Evolutionary conservation across 257 asterid species (phyloP), one percentile per base, ranked within the genome.

Genomic region (Lithospermum erythrorhizon): DNA sequence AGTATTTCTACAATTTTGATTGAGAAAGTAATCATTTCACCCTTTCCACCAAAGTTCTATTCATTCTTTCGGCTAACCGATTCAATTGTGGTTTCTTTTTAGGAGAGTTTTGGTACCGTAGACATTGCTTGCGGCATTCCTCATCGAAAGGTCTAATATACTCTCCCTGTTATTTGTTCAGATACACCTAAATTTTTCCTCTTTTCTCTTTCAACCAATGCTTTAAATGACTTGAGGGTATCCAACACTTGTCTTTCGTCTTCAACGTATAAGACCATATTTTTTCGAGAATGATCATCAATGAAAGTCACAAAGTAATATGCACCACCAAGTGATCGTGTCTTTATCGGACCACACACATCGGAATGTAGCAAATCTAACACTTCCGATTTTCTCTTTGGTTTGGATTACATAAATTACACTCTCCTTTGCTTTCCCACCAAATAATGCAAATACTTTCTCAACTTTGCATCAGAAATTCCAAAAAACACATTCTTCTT

Each of bases 191-290:
- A 55, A 10, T 2, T 55, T 55, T n/a, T 55, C n/a, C 22, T 2
- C 13, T 4, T 55, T 55, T 55, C 23, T 55, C 58, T 55, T 5
- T 14, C 4, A 23, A 13, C 20, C n/a, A 37, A 57, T 22, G 61
- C 41, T 23, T 57, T 35, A 57, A 57, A 57, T 35, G 27, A 57
- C 15, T 57, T 57, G 14, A 57, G 22, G 41, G 61, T 57, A 57
- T 57, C 61, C n/a, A n/a, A n/a, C n/a, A 15, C 10, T 24, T 24
- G 27, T 24, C 4, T 24, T 24, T 4, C 27, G 27, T 24, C 27
- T 24, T 24, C 27, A 24, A 24, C 3, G 27, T 24, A 24, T 24
- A 24, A 24, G 27, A 1, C 27, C 27, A 24, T 24, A 24, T 24
- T 55, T 24, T 55, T n/a, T n/a, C 13, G 22, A 3, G 20, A 21